These are phyloP conservation scores for Cyclotella choctawhatcheeana DNA, from an alignment of 108 stramenopile genomes.

Conservation along the genomic window DNA sequence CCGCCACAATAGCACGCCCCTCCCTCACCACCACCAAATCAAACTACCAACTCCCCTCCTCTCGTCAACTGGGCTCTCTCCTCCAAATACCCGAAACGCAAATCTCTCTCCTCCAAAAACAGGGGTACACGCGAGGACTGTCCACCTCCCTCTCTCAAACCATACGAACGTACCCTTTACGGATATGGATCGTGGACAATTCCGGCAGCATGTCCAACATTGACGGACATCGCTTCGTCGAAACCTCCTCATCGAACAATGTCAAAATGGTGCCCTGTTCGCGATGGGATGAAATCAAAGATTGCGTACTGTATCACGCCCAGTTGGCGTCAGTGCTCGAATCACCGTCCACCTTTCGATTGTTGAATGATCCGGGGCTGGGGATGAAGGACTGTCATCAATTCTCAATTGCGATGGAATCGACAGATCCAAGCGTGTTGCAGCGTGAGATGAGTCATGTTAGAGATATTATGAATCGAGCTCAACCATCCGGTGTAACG, in stretches of 20 bases:
- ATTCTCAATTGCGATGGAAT: slow-evolving; percentile 47
- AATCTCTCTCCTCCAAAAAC: slow-evolving; percentile 46
- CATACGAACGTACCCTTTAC: slow-evolving; percentile 50
- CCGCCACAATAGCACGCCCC: not conserved
- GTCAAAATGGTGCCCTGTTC: slow-evolving; percentile 58
- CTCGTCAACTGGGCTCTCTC: slow-evolving; percentile 12
- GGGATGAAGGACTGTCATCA: slow-evolving; percentile 58
- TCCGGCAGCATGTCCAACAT: slow-evolving; percentile 69
- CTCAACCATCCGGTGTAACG: slow-evolving; percentile 76
- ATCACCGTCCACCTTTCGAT: slow-evolving; percentile 74
- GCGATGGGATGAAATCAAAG: slow-evolving; percentile 78
- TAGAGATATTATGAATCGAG: slow-evolving; percentile 54
- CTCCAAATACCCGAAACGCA: slow-evolving; percentile 30
- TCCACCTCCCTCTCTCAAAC: slow-evolving; percentile 62
- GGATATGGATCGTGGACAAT: slow-evolving; percentile 84
- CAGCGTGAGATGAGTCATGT: slow-evolving; percentile 58
- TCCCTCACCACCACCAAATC: not conserved
- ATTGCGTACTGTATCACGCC: slow-evolving; percentile 70
- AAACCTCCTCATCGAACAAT: slow-evolving; percentile 37
- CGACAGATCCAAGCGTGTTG: slow-evolving; percentile 39
- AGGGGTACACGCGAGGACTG: slow-evolving; percentile 77
- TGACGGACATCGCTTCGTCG: slow-evolving; percentile 85
- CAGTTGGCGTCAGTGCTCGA: slow-evolving; percentile 62
- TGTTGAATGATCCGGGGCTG: slow-evolving; percentile 66
- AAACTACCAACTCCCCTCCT: slow-evolving; percentile 45